Evolutionary conservation across 495 filamentous ascomycete species (phyloP), one percentile per base, ranked within the genome.

Genomic region (Xeromyces bisporus): DNA sequence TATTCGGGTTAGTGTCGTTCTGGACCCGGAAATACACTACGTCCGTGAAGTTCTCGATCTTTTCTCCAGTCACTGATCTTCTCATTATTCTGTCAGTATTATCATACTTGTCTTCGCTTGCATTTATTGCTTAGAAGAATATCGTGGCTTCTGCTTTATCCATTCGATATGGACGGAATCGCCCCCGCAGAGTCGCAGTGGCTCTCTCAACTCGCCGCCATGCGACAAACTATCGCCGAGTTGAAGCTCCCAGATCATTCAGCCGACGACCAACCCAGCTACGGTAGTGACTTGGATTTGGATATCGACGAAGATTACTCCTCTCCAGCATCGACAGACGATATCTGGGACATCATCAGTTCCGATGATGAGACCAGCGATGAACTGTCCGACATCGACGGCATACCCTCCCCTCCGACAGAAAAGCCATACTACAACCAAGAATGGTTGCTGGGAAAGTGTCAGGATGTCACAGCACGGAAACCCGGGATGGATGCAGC

Each of bases 271-370:
- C 38, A 54, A n/a, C 44, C 40, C 13, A 36, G 41, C 12, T 71
- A 72, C 41, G 71, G 68, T 28, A 57, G 62, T 18, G 74, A 77
- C 28, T 40, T 79, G 23, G 58, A 65, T 13, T 48, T 77, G 7
- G 62, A 70, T 27, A 59, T 78, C 17, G 64, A 78, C 25, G 72
- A 75, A 14, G 67, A 72, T 14, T 64, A 71, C 20, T 73, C 67
- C 0, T 73, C 69, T 2, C 59, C 61, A 1, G 69, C 64, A 24
- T 70, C 71, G 11, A 66, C 71, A 6, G 77, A 85, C 37, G 80
- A 91, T 55, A 69, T 93, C 7, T 96, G 89, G 89, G 82, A 92
- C 48, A 69, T 85, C 23, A 80, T 84, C 48, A 79, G 71, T 28
- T 78, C 81, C 18, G 75, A 81, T 16, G 60, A 70, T 18, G 79